Evolutionary conservation across 768 basidiomycete species (phyloP), one percentile per base, ranked within the genome.

Genomic region (Lactarius akahatsu): DNA sequence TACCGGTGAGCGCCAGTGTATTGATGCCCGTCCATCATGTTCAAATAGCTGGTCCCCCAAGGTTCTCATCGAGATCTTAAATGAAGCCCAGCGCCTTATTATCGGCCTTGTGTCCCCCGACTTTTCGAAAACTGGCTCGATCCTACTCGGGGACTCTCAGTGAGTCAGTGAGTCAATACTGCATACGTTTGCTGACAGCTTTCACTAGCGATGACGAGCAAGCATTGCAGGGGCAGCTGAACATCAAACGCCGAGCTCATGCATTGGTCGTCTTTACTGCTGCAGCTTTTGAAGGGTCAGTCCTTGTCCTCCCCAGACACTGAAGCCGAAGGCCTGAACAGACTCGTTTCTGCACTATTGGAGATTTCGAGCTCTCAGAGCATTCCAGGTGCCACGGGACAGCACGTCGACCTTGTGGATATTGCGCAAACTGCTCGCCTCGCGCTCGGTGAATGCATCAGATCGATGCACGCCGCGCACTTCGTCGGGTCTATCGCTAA

Each of bases 231-330:
- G 70, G 78, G 2, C 76, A 81, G 20, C 79, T 79, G 3, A 72
- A 79, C 2, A 71, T 83, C 57, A 86, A 80, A 67, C 85, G 86
- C 50, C 84, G 90, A 68, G 85, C 89, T 28, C 84, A 89, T 63
- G 82, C 90, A 3, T 81, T 94, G 3, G 76, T 94, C 20, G 73
- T 83, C 4, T 90, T 92, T 71, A 81, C 86, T 59, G 83, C 86
- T 13, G 76, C 79, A 59, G 83, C 84, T 23, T 71, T 88, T 62
- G 81, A 81, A 64, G 76, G 56, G 6, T 36, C 74, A 64, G n/a
- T 68, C 73, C 2, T 52, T 69, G 20, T 57, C 57, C 78, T 61
- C 32, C 74, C 28, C 54, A 43, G 34, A 69, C 55, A 32, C 54
- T 26, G 16, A 64, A 41, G 20, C 45, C 45, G 74, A 74, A 41